These are phyloP conservation scores for Camelina laxa DNA, from an alignment of 345 rosid genomes.

Conservation along the genomic window DNA sequence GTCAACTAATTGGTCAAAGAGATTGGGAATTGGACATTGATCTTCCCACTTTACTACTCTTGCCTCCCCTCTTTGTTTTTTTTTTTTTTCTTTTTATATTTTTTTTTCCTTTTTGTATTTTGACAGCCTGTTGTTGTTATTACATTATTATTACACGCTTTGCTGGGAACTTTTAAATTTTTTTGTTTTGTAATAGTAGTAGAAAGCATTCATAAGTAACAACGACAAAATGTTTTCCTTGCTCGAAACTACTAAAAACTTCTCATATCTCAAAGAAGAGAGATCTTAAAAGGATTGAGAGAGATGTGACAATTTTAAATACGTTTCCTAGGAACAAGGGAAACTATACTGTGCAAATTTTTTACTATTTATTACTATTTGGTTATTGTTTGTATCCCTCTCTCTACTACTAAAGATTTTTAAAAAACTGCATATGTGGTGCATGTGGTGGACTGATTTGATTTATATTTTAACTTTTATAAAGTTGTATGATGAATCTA, in stretches of 20 bases:
- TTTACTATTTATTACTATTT: neutral
- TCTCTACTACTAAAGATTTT: neutral
- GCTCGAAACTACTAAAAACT: conserved; percentile 15
- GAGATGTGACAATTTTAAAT: neutral
- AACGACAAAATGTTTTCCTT: neutral
- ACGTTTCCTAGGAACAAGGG: conserved; percentile 17
- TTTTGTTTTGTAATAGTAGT: neutral
- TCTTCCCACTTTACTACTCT: conserved; percentile 5
- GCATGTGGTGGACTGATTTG: neutral
- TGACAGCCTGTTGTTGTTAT: conserved; percentile 5
- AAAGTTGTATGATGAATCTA: neutral
- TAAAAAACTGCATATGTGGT: too few relatives aligned
- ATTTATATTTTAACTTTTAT: too few relatives aligned
- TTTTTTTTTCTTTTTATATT: too few relatives aligned
- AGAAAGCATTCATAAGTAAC: neutral
- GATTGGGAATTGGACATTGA: conserved; percentile 21
- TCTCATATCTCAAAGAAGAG: conserved; percentile 12
- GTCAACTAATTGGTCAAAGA: conserved; percentile 36
- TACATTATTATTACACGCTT: conserved; percentile 17
- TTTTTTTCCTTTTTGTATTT: neutral
- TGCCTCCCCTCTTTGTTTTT: neutral
- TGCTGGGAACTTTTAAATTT: neutral
- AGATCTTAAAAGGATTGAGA: neutral
- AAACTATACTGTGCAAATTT: neutral
- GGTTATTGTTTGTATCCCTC: neutral